Conservation (phyloP, 306 rosid species). For the Vigna reflexopilosa region DNA sequence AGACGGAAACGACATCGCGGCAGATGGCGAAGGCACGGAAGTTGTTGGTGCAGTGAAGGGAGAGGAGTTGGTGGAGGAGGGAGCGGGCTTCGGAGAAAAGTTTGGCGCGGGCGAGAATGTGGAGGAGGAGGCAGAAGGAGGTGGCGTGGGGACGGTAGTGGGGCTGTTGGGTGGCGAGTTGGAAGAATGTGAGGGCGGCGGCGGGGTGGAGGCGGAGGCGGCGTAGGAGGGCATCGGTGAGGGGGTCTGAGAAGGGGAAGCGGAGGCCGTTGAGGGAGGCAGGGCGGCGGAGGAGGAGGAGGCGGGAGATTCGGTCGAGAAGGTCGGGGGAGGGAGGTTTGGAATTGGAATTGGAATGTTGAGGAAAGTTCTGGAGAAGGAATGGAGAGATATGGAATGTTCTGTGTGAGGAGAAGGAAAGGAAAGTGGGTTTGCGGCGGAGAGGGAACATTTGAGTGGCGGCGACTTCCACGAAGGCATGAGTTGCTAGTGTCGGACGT, state of each 20-base stretch:
- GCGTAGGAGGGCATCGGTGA: constrained; percentile 73
- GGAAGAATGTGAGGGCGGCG: constrained; percentile 70
- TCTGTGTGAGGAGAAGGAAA: background rate
- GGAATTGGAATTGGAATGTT: background rate
- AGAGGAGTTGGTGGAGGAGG: constrained; percentile 53
- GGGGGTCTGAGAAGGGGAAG: constrained; percentile 67
- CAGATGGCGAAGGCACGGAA: constrained; percentile 50
- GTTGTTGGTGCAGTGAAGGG: constrained; percentile 55
- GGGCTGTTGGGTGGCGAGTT: constrained; percentile 59
- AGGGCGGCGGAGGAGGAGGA: constrained; percentile 74
- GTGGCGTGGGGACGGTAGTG: constrained; percentile 64
- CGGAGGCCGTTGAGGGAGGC: constrained; percentile 55
- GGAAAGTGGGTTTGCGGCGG: background rate
- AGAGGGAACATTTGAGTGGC: background rate
- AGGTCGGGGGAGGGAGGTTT: constrained; percentile 56
- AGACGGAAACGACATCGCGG: constrained; percentile 57
- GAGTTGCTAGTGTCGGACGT: background rate
- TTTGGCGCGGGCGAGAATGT: constrained; percentile 72
- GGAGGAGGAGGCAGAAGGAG: constrained; percentile 70
- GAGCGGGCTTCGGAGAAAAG: constrained; percentile 63
- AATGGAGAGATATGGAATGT: constrained; percentile 38
- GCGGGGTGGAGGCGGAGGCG: constrained; percentile 67
- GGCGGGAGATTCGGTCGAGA: constrained; percentile 68
- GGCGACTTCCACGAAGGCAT: background rate
- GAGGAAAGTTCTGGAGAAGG: background rate